A percentile compares a stretch with the other conserved stretches of the same genome.
Conservation (phyloP, 352 stramenopile species). For the Phytopythium ostracodes region DNA sequence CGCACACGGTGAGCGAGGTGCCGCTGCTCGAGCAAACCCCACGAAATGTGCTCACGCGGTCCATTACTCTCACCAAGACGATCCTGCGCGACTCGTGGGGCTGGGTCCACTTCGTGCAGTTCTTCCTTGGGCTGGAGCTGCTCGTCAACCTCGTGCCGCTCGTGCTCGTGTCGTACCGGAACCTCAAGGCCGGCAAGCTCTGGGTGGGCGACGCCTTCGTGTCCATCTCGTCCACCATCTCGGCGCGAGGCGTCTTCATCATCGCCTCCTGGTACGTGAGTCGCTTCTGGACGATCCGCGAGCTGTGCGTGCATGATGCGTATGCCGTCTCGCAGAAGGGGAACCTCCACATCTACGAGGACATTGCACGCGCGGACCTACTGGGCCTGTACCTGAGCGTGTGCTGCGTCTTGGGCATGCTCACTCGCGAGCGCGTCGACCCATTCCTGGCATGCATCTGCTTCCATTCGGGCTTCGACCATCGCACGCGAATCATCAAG, state of each 20-base stretch:
- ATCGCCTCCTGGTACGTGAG: conserved; percentile 26
- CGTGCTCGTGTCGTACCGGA: conserved; percentile 25
- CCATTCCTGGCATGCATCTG: conserved; percentile 24
- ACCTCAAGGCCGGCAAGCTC: conserved; percentile 23
- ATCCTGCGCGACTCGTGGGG: conserved; percentile 26
- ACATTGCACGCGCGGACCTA: conserved; percentile 27
- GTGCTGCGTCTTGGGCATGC: conserved; percentile 17
- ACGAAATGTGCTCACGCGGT: conserved; percentile 14
- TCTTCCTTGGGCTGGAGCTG: conserved; percentile 31
- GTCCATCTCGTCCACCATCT: conserved; percentile 20
- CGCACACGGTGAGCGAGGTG: conserved; percentile 22
- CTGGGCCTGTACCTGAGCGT: conserved; percentile 28
- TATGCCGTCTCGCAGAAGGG: conserved; percentile 65
- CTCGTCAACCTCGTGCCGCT: conserved; percentile 26
- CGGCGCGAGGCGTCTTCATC: conserved; percentile 17
- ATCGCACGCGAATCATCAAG: conserved; percentile 11
- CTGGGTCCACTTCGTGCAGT: conserved; percentile 37
- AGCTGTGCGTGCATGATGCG: conserved; percentile 40
- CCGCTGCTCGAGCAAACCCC: conserved; percentile 13
- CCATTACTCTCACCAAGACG: conserved; percentile 16
- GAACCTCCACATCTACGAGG: conserved; percentile 25
- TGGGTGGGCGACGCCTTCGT: conserved; percentile 43
- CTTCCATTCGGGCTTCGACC: conserved; percentile 26
- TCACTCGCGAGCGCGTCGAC: conserved; percentile 24
- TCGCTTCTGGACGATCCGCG: conserved; percentile 45